Conservation (phyloP, 306 rosid species). For the Lupinus albus region DNA sequence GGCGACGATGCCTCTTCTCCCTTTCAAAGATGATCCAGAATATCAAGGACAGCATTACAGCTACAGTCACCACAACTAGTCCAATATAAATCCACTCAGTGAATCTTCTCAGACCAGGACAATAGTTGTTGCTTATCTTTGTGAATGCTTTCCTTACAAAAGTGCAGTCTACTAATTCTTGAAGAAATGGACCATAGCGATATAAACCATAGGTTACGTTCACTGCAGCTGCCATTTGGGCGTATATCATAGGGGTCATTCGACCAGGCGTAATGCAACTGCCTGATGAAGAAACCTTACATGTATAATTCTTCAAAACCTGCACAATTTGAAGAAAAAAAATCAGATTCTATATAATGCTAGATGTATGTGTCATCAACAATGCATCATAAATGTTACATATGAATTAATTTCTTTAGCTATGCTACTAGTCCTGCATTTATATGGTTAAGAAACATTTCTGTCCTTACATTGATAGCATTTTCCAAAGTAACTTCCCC, state of each 20-base stretch:
- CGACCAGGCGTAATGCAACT: constrained; percentile 55
- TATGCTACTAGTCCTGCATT: not conserved
- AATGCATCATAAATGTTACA: not conserved
- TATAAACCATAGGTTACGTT: constrained; percentile 65
- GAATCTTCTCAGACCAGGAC: constrained; percentile 54
- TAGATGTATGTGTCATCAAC: not conserved
- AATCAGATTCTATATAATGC: not conserved
- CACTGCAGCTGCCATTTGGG: constrained; percentile 50
- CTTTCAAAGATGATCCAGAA: constrained; percentile 71
- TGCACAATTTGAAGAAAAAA: constrained; percentile 41
- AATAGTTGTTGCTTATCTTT: constrained; percentile 50
- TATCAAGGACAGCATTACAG: constrained; percentile 70
- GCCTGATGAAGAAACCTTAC: constrained; percentile 47
- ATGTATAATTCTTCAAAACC: constrained; percentile 72
- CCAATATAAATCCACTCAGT: constrained; percentile 59
- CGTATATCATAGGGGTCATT: constrained; percentile 54
- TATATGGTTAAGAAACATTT: not conserved
- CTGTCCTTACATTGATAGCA: constrained; percentile 51
- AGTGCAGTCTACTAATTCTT: constrained; percentile 62
- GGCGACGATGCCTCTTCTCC: constrained; percentile 57
- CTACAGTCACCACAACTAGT: constrained; percentile 54
- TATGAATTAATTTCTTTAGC: not conserved
- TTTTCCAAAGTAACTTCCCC: constrained; percentile 56
- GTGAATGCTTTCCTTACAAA: constrained; percentile 62
- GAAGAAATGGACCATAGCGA: constrained; percentile 65